Percentiles rank a stretch among this genome's conserved stretches.
These are phyloP conservation scores for Myriosclerotinia scirpicola DNA, from an alignment of 2,329 filamentous ascomycete species.

Conservation along the genomic window DNA sequence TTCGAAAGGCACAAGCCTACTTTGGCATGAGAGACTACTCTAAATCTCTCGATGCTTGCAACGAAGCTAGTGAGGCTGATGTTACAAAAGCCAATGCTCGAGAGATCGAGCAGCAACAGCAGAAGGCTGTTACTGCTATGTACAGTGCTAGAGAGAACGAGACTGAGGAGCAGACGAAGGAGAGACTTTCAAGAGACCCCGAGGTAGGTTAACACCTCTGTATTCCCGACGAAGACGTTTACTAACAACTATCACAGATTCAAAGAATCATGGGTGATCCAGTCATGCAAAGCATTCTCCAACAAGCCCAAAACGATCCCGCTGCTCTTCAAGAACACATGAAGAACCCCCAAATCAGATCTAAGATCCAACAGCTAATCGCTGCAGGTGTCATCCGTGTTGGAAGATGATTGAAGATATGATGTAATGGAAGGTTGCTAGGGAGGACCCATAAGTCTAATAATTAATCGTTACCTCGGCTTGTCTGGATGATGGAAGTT, in stretches of 20 bases:
- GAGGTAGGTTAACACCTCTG: constrained; percentile 60
- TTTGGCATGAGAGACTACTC: constrained; percentile 99
- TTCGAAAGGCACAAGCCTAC: constrained; percentile 93
- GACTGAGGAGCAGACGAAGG: constrained; percentile 92
- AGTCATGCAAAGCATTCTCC: constrained; percentile 95
- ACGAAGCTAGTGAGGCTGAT: constrained; percentile 77
- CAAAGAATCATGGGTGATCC: constrained; percentile 91
- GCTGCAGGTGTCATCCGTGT: constrained; percentile 82
- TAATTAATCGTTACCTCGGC: constrained; percentile 9
- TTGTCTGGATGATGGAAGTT: not conserved
- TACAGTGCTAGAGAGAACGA: constrained; percentile 89
- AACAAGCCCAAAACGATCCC: constrained; percentile 93
- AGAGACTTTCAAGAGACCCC: constrained; percentile 84
- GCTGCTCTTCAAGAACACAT: constrained; percentile 95
- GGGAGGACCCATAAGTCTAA: not conserved
- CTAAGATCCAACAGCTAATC: constrained; percentile 70
- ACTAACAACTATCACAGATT: constrained; percentile 53
- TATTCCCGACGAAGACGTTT: not conserved
- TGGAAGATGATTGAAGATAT: constrained; percentile 46
- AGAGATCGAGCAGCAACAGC: constrained; percentile 91
- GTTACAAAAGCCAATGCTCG: constrained; percentile 73
- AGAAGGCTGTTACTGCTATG: constrained; percentile 89
- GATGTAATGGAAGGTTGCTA: constrained; percentile 6
- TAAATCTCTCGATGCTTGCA: constrained; percentile 87
- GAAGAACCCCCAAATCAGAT: constrained; percentile 81